These are phyloP conservation scores for Ceratocystis destructans DNA, from an alignment of 2,329 filamentous ascomycete species.

Conservation along the genomic window DNA sequence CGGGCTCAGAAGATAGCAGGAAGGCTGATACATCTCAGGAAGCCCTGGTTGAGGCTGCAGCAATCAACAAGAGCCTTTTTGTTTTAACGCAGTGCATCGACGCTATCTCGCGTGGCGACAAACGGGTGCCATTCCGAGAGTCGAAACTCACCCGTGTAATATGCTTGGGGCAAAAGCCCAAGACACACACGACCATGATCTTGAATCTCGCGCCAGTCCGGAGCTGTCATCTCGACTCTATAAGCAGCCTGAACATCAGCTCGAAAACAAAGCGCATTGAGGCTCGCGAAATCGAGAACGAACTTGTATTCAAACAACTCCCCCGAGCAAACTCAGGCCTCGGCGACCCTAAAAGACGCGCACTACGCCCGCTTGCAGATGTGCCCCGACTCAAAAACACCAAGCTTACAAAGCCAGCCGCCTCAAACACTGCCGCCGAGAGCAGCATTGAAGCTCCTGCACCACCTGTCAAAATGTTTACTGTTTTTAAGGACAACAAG, in stretches of 20 bases:
- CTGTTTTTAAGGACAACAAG: conserved; percentile 65
- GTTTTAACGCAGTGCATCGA: conserved; percentile 91
- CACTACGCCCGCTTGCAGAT: conserved; percentile 53
- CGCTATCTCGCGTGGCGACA: conserved; percentile 64
- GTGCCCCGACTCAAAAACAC: not conserved
- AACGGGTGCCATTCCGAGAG: conserved; percentile 80
- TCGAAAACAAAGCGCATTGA: conserved; percentile 94
- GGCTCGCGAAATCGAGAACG: conserved; percentile 88
- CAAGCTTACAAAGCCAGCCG: conserved; percentile 10
- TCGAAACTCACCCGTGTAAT: conserved; percentile 96
- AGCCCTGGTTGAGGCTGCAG: conserved; percentile 82
- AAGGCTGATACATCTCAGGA: conserved; percentile 89
- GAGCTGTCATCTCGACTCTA: conserved; percentile 83
- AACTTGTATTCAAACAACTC: conserved; percentile 71
- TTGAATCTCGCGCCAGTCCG: conserved; percentile 83
- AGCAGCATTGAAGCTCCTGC: conserved; percentile 38
- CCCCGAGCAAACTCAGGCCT: conserved; percentile 39
- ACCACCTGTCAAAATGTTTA: conserved; percentile 72
- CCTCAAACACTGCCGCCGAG: conserved; percentile 20
- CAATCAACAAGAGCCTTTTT: conserved; percentile 95
- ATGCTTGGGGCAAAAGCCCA: conserved; percentile 72
- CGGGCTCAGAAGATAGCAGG: conserved; percentile 89
- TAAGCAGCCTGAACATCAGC: conserved; percentile 88
- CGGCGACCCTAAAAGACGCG: conserved; percentile 48
- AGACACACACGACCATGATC: conserved; percentile 92